phyloP scores from a whole-genome alignment of 345 rosid genomes.

The Moricandia moricandioides region DNA sequence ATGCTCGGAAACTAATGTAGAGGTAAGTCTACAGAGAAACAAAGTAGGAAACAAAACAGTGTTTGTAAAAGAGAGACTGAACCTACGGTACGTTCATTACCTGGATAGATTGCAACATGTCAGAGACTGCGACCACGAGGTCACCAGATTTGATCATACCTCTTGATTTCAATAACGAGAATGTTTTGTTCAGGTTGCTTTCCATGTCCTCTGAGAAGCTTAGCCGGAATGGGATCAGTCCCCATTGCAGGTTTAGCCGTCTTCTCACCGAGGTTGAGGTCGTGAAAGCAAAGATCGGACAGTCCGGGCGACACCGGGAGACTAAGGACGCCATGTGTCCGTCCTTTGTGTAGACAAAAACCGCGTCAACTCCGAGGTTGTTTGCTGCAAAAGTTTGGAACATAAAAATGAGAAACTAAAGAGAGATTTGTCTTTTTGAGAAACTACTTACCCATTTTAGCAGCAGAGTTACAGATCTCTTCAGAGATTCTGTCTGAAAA shows the following conservation, averaged over 20 bases:
- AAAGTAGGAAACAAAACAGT: constrained; percentile 15
- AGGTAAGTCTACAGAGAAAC: neutral
- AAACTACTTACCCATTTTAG: constrained; percentile 54
- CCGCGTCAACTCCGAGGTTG: constrained; percentile 87
- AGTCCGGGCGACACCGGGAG: constrained; percentile 90
- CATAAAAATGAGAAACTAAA: neutral
- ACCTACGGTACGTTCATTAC: constrained; percentile 81
- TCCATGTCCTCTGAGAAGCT: constrained; percentile 62
- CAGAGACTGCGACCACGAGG: constrained; percentile 92
- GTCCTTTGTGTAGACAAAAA: constrained; percentile 78
- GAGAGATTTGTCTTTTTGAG: neutral
- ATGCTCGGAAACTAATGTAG: neutral
- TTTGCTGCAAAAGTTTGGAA: constrained; percentile 40
- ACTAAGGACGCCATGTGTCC: constrained; percentile 98
- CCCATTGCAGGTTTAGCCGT: constrained; percentile 93
- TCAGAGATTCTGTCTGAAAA: neutral
- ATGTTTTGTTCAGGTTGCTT: constrained; percentile 57
- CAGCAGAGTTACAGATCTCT: neutral
- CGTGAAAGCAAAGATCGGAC: constrained; percentile 42
- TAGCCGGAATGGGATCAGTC: constrained; percentile 93
- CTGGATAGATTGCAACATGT: constrained; percentile 93
- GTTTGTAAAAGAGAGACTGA: neutral
- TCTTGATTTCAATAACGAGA: constrained; percentile 87
- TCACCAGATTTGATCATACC: constrained; percentile 98
- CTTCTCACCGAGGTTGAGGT: constrained; percentile 65